Evolutionary conservation across 148 eudicot genomes (phyloP), one percentile per base, ranked within the genome.

Genomic region (Vaccinium macrocarpon): DNA sequence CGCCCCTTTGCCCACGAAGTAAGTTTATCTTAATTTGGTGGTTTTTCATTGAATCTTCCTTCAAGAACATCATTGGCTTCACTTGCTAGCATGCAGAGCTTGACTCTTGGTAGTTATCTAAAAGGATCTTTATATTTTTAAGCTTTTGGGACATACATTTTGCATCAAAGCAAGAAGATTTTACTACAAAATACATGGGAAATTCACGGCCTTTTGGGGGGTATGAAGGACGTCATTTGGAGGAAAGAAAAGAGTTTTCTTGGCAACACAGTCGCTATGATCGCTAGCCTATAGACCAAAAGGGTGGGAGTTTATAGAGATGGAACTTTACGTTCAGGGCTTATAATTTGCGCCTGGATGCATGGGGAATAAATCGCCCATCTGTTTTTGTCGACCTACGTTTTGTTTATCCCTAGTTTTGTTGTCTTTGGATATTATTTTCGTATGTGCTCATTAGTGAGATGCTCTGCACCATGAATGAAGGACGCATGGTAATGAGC

Each of bases 1-100:
- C 93, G 29, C 99, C 93, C 16, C 90, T 91, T 78, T 91, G 88
- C 81, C 93, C 93, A 61, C 91, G 93, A 85, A 90, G 93, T 91
- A 87, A 78, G 85, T 84, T 81, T 78, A 78, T 29, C n/a, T 53
- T 53, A 15, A 53, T 23, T 29, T 78, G 48, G 32, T 53, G 2
- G 8, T 78, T 78, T 53, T 55, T 16, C 29, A 8, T 78, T 12
- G 14, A 5, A 6, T 48, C n/a, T n/a, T n/a, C n/a, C n/a, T 48
- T 8, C 19, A 27, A 52, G 38, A 57, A 25, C 62, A 50, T 62
- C 27, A 62, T 78, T 21, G 2, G n/a, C 42, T 4, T 78, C 42
- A 8, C n/a, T 78, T 53, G 64, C 23, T 8, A 23, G 48, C 66
- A 55, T 78, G 64, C 81, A 53, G 14, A 38, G 78, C 77, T 18